These are phyloP conservation scores for Rostrohypoxylon terebratum DNA, from an alignment of 495 filamentous ascomycete species.

Conservation along the genomic window DNA sequence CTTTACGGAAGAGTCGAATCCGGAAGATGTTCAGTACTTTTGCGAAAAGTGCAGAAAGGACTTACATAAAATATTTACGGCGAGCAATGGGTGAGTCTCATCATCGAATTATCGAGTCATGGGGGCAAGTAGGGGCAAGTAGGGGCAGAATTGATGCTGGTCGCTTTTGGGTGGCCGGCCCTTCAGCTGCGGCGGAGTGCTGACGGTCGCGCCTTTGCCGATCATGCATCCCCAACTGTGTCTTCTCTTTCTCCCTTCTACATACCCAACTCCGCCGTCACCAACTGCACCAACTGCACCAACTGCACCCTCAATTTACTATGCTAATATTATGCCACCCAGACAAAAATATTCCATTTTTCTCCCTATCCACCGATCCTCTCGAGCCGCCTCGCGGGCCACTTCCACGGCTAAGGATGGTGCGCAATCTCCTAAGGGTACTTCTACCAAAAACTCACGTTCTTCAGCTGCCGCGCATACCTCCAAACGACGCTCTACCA, in stretches of 20 bases:
- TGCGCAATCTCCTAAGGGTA: slow-evolving; percentile 62
- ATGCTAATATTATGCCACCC: slow-evolving; percentile 51
- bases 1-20: slow-evolving; percentile 90
- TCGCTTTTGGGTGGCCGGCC: slow-evolving; percentile 31
- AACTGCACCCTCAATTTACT: too few relatives aligned
- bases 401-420: slow-evolving; percentile 69
- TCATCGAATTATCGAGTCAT: slow-evolving; percentile 26
- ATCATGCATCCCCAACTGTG: slow-evolving; percentile 39
- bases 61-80: slow-evolving; percentile 82
- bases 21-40: slow-evolving; percentile 86
- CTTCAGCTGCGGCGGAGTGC: slow-evolving; percentile 50
- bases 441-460: slow-evolving; percentile 59
- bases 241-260: slow-evolving; percentile 12
- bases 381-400: slow-evolving; percentile 63
- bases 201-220: slow-evolving; percentile 45
- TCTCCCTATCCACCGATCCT: slow-evolving; percentile 63
- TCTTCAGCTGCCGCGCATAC: slow-evolving; percentile 59
- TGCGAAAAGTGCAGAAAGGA: slow-evolving; percentile 95
- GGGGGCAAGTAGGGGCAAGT: too few relatives aligned
- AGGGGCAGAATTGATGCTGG: slow-evolving; percentile 22
- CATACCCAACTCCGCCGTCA: slow-evolving; percentile 7
- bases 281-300: neutral
- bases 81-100: slow-evolving; percentile 83
- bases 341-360: slow-evolving; percentile 69
- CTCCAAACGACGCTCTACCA: slow-evolving; percentile 91